A percentile compares a stretch with the other conserved stretches of the same genome.
Conservation (phyloP, 2,329 filamentous ascomycete species). For the Coniella lustricola region DNA sequence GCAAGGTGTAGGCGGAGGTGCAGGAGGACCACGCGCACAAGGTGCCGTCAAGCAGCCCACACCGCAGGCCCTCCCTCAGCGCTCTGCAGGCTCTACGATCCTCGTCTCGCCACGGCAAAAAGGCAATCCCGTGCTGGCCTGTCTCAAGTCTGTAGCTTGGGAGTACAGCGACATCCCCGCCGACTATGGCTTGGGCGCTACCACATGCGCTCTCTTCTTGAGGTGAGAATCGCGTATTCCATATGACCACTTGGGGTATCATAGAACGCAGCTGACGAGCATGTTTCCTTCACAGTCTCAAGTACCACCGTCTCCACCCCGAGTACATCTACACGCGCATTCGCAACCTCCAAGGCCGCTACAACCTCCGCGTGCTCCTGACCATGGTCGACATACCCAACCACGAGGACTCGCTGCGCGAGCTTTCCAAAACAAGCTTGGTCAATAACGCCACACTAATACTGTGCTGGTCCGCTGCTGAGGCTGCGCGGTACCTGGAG, state of each 20-base stretch:
- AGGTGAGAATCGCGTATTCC: constrained; percentile 32
- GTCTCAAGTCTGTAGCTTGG: constrained; percentile 79
- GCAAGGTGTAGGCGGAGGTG: constrained; percentile 23
- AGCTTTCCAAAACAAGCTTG: constrained; percentile 85
- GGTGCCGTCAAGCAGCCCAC: constrained; percentile 73
- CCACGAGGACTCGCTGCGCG: constrained; percentile 82
- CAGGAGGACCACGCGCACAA: too few species aligned
- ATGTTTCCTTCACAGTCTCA: constrained; percentile 48
- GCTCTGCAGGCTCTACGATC: constrained; percentile 64
- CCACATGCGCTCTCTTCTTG: constrained; percentile 86
- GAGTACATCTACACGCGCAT: constrained; percentile 98
- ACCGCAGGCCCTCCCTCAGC: constrained; percentile 71
- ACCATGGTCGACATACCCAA: constrained; percentile 93
- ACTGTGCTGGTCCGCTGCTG: constrained; percentile 87
- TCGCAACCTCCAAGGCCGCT: constrained; percentile 74
- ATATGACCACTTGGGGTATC: too few species aligned
- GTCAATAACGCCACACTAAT: constrained; percentile 91
- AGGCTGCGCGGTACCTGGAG: constrained; percentile 90
- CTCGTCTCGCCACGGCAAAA: constrained; percentile 89
- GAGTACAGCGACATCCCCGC: constrained; percentile 96
- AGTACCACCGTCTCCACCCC: constrained; percentile 94
- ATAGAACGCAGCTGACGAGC: neutral
- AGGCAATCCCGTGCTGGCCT: constrained; percentile 84
- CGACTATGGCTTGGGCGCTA: constrained; percentile 81
- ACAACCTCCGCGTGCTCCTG: constrained; percentile 77